Evolutionary conservation across 352 stramenopile genomes (phyloP), one percentile per base, ranked within the genome.

Genomic region (Globisporangium orthogonon): DNA sequence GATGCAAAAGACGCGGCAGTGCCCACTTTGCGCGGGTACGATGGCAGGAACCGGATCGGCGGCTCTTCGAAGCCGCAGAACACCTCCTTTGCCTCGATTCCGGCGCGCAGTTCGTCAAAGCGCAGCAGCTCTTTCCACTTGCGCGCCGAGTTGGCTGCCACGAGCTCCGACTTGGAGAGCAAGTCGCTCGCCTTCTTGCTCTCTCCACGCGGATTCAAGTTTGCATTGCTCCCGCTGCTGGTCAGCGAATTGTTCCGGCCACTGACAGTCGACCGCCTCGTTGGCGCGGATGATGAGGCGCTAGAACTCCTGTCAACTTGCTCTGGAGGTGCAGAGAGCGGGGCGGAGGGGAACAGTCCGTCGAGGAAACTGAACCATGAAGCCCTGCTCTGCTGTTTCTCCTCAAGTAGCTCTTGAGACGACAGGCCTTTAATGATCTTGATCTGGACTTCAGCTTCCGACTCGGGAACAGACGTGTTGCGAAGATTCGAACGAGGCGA

Each of bases 21-120:
- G 10, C 78, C 83, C 18, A 87, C 62, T 48, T 79, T 75, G 11
- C 85, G 78, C 39, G 85, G 85, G 50, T 78, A 93, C 0, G 83
- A 83, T 11, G 85, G 85, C 18, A 93, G 37, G 49, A 95, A 95
- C 4, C 58, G 60, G 50, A 95, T 93, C 0, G 69, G 54, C 37
- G 85, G 81, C 39, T 95, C 83, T 57, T 93, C 78, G 51, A 95
- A 95, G 0, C 85, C 85, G 51, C 77, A 91, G n/a, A 95, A 87
- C 11, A 91, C 76, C 51, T 95, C 85, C 35, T 93, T 93, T 0
- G 73, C 74, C 46, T 93, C 83, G 10, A 95, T 85, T 2, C 75
- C 79, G 3, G 71, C 73, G 10, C 73, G 67, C 6, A 95, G 50
- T 37, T 91, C 75, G 45, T 95, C 85, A 47, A 79, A 88, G 9